Base-by-base conservation (phyloP, 768 basidiomycete species). In the Boletus tylopilopsis region DNA sequence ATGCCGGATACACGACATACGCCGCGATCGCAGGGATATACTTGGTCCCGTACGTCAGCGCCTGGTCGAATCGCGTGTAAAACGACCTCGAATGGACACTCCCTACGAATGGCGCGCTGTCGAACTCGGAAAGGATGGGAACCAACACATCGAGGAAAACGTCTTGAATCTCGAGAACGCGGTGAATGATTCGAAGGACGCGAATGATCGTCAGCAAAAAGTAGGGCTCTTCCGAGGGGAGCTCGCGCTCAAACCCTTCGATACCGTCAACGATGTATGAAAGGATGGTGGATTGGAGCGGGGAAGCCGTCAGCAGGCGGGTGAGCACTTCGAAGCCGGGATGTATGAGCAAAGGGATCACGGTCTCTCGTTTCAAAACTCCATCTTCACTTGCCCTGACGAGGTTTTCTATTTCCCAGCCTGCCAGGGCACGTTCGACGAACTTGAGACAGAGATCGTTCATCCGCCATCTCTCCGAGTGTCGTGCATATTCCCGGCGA, bases 291-390 rank as follows among this genome's bases (percentile, higher is more conserved):
- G 77, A 67, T 63, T 94, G 91, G 4, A 97, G 74, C 0, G 80
- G 73, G 0, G 86, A 81, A 40, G 79, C 79, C 15, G 85, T 85
- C 42, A 97, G 72, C 13, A 97, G 59, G 5, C 90, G 82, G 37
- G 85, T 80, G 69, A 94, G 80, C 47, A 96, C 71, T 47, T 93
- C 88, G 63, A 89, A 92, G 0, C 94, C 95, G 3, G 95, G 93
- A 61, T 96, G 92, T 2, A 79, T 62, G 10, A 87, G 74, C 25
- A 82, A 73, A 18, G 79, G 77, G 19, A 79, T 57, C 15, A 91
- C 66, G 0, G 67, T 61, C 24, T 87, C 85, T 30, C 69, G 67
- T 49, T 75, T 83, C 22, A 76, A 63, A 16, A 73, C 60, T 6
- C 70, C 66, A n/a, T 80, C 80, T 47, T 87, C 84, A 2, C 72